Evolutionary conservation across 2,329 filamentous ascomycete species (phyloP), one percentile per base, ranked within the genome.

Genomic region (Pestalotiopsis fici): DNA sequence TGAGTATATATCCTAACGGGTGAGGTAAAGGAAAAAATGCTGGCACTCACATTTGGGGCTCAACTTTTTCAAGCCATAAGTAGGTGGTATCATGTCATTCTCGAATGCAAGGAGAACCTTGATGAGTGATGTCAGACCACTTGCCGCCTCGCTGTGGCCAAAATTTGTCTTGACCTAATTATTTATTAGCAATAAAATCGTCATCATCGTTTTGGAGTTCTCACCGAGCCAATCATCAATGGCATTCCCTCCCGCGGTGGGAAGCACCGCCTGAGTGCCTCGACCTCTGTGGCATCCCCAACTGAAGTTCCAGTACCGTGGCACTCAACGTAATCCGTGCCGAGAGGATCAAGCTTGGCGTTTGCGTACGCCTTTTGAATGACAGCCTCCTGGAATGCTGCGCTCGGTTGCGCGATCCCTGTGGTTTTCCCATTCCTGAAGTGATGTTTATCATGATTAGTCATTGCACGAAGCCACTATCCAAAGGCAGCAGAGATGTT

Each of bases 201-300:
- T 55, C 47, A 6, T n/a, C n/a, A 18, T n/a, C 21, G 21, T 6
- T 6, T n/a, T 5, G 5, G 47, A 5, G 54, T 56, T 11, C 13
- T 56, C 23, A 56, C 69, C 21, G 68, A 76, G 18, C 66, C 76
- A 2, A 73, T 37, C 0, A 69, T 43, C 54, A 35, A 73, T 70
- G 7, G 71, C 70, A 4, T 72, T 37, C 15, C 64, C 13, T n/a
- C 70, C 59, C 66, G 55, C 12, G 61, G 66, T 12, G 57, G 15
- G 28, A 69, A 65, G 43, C 59, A 31, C 7, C 66, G 47, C 15
- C 50, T 64, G 23, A 69, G 1, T 47, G 79, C 81, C 3, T 68
- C 64, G 1, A 79, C 74, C 67, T 84, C 82, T 3, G 76, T 69
- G 0, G 80, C 78, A 66, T 84, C 82, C 1, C 82, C 82, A 1